phyloP scores from a whole-genome alignment of 805 yeast species.

The Metschnikowia orientalis region DNA sequence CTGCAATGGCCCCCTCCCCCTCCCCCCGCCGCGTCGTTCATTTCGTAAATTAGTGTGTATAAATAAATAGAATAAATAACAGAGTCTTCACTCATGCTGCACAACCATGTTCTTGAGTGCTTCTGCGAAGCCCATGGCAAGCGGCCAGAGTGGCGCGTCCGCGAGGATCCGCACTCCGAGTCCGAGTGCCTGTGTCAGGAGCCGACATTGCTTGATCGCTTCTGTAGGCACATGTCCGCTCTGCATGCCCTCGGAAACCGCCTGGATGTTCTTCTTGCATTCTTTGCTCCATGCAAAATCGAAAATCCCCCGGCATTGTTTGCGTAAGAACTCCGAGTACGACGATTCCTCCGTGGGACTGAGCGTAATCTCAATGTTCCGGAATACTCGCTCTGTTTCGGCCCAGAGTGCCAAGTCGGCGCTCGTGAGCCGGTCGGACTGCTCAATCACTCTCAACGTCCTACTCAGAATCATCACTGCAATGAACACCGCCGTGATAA shows the following conservation, averaged over 20 bases:
- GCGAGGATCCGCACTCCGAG: conserved; percentile 73
- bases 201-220: conserved; percentile 42
- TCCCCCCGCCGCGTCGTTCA: background rate
- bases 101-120: conserved; percentile 58
- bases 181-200: conserved; percentile 55
- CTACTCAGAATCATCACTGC: conserved; percentile 61
- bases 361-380: conserved; percentile 56
- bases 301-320: conserved; percentile 57
- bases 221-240: conserved; percentile 19
- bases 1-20: too few relatives aligned
- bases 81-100: too few relatives aligned
- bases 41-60: conserved; percentile 2
- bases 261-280: conserved; percentile 13
- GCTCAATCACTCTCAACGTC: conserved; percentile 54
- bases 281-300: conserved; percentile 26
- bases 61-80: too few relatives aligned
- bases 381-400: conserved; percentile 54
- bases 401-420: conserved; percentile 60
- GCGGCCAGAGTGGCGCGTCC: conserved; percentile 86
- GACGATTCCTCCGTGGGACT: conserved; percentile 50
- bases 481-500: conserved; percentile 65
- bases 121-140: conserved; percentile 74
- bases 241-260: conserved; percentile 3
- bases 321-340: conserved; percentile 54
- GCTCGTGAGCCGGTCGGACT: conserved; percentile 27